These are phyloP conservation scores for Thuja plicata DNA, from an alignment of 83 land plant genomes.

Conservation along the genomic window DNA sequence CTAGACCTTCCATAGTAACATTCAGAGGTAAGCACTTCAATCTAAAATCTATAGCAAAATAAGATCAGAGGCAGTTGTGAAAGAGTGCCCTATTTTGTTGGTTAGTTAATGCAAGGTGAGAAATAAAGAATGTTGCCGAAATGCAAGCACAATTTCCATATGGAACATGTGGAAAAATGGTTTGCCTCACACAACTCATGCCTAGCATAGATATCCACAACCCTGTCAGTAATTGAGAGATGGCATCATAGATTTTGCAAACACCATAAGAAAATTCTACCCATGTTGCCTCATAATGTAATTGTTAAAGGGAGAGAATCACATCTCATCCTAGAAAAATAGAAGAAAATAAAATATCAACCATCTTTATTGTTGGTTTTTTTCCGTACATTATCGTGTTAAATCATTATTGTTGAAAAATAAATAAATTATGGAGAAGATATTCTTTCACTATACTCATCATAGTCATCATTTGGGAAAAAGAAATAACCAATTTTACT, in stretches of 20 bases:
- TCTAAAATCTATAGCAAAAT: too few relatives aligned
- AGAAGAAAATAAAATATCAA: neutral
- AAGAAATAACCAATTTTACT: neutral
- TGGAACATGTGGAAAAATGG: too few relatives aligned
- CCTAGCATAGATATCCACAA: too few relatives aligned
- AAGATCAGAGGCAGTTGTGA: too few relatives aligned
- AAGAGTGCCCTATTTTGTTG: too few relatives aligned
- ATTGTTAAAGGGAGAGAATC: neutral
- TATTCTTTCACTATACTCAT: neutral
- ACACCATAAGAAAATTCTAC: neutral
- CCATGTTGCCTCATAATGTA: neutral
- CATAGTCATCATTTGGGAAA: neutral
- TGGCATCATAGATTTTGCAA: neutral
- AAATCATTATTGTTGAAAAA: neutral
- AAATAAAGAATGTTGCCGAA: too few relatives aligned
- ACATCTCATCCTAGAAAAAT: neutral
- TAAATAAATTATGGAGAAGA: neutral
- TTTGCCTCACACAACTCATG: too few relatives aligned
- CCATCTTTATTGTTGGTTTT: neutral
- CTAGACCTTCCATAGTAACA: too few relatives aligned
- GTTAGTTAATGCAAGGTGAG: too few relatives aligned
- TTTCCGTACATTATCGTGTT: neutral
- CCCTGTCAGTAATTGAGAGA: neutral
- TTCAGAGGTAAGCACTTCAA: too few relatives aligned
- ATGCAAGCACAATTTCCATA: too few relatives aligned